Evolutionary conservation across 495 filamentous ascomycete genomes (phyloP), one percentile per base, ranked within the genome.

Genomic region (Penicillium coprophilum): DNA sequence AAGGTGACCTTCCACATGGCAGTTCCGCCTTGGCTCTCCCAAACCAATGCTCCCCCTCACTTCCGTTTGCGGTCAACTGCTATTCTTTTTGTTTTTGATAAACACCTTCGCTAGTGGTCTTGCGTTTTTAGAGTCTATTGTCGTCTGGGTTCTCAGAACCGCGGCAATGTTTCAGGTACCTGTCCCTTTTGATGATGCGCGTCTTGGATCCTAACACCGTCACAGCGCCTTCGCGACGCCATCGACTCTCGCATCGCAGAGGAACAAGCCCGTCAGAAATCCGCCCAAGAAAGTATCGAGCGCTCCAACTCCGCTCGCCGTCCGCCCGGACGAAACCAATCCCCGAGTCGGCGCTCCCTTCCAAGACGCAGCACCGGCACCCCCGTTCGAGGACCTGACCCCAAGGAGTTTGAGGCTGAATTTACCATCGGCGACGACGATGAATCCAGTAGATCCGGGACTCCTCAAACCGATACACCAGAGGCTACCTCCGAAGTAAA

Each of bases 221-320:
- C 59, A 40, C 68, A 96, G 90, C 87, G 90, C 73, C 71, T 96
- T 63, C 91, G 90, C 77, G 88, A 87, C 58, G 88, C 88, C 49
- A 89, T 96, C 64, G 90, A 96, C 67, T 84, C 84, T 60, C 84
- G 86, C 61, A 92, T 96, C 58, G 88, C 90, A 60, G 89, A 96
- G 75, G 91, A 96, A 78, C 90, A 94, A 72, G 88, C 89, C 52
- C 85, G 90, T 46, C 85, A 89, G 63, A 80, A 79, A 62, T 71
- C 85, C 43, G 66, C 75, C 13, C 74, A 81, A 53, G 71, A 78
- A 19, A 75, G 80, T 41, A 67, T 78, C 31, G 75, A 73, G 30
- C 76, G 74, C 50, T 79, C 79, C 50, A 77, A 74, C 54, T 82
- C 78, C 34, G 62, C 80, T 45, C 71, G 80, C 27, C 72, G 82